These are phyloP conservation scores for Melaleuca alternifolia DNA, from an alignment of 345 rosid species.

Conservation along the genomic window DNA sequence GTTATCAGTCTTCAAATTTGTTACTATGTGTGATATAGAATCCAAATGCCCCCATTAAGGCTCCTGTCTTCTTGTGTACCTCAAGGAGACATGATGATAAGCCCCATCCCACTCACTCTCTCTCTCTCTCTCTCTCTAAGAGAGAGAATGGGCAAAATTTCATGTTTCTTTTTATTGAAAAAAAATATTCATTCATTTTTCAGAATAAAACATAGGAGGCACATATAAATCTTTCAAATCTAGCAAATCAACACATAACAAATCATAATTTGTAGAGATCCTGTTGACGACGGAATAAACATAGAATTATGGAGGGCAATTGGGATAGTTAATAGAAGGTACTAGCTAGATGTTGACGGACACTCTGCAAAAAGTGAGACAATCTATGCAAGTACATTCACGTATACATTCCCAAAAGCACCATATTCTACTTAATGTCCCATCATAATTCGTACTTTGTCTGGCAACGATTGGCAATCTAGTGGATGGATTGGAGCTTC, in stretches of 20 bases:
- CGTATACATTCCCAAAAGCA: not conserved
- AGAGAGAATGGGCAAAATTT: not conserved
- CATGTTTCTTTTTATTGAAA: too few species aligned
- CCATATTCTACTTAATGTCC: not conserved
- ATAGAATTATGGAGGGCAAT: not conserved
- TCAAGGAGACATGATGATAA: slow-evolving; percentile 1
- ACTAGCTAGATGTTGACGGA: not conserved
- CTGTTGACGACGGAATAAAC: not conserved
- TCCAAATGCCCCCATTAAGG: not conserved
- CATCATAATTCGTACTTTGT: not conserved
- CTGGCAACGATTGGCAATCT: not conserved
- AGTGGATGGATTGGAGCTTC: not conserved
- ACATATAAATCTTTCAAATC: too few species aligned
- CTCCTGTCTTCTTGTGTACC: slow-evolving; percentile 4
- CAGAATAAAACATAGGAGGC: too few species aligned
- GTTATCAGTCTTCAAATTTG: not conserved
- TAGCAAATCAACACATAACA: too few species aligned
- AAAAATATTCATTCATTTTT: too few species aligned
- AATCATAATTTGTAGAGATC: too few species aligned
- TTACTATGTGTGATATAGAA: not conserved
- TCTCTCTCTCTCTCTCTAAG: not conserved
- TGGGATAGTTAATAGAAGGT: not conserved
- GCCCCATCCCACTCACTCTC: not conserved
- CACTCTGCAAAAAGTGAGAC: not conserved
- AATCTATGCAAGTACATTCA: not conserved